These are phyloP conservation scores for Sclerospora graminicola DNA, from an alignment of 352 stramenopile genomes.

Conservation along the genomic window DNA sequence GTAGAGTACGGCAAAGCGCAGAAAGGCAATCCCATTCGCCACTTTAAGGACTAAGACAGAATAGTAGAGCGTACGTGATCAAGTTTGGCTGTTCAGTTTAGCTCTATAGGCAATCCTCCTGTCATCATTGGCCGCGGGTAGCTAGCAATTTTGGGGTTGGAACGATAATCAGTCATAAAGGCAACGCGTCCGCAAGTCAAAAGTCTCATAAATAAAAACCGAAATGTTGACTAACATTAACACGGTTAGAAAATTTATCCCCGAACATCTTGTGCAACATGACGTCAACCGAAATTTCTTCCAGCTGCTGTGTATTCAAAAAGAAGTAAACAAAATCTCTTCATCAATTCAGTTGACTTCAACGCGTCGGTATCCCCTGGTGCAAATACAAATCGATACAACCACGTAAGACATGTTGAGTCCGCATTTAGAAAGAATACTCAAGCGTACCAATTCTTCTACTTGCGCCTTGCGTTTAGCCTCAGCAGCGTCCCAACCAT, in stretches of 20 bases:
- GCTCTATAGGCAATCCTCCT: conserved; percentile 7
- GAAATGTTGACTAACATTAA: background rate
- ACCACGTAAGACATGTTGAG: background rate
- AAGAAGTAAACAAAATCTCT: too few species aligned
- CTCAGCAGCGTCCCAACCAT: conserved; percentile 43
- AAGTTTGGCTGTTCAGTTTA: background rate
- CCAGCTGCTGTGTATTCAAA: too few species aligned
- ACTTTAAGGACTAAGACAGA: conserved; percentile 71
- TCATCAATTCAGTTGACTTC: too few species aligned
- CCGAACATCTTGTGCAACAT: too few species aligned
- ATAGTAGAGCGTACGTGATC: conserved; percentile 5
- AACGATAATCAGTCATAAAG: too few species aligned
- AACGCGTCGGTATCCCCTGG: too few species aligned
- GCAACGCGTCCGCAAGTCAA: too few species aligned
- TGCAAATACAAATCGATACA: background rate
- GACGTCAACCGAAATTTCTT: too few species aligned
- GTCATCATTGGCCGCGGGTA: conserved; percentile 26
- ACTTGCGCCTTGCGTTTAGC: conserved; percentile 30
- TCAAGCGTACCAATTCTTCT: conserved; percentile 19
- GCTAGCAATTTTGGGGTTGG: too few species aligned
- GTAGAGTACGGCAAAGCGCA: conserved; percentile 70
- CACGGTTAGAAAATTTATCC: too few species aligned
- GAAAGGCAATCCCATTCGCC: conserved; percentile 77
- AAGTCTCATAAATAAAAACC: too few species aligned
- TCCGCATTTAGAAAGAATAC: background rate